phyloP scores from a whole-genome alignment of 2,329 filamentous ascomycete genomes.

The Magnaporthiopsis poae region DNA sequence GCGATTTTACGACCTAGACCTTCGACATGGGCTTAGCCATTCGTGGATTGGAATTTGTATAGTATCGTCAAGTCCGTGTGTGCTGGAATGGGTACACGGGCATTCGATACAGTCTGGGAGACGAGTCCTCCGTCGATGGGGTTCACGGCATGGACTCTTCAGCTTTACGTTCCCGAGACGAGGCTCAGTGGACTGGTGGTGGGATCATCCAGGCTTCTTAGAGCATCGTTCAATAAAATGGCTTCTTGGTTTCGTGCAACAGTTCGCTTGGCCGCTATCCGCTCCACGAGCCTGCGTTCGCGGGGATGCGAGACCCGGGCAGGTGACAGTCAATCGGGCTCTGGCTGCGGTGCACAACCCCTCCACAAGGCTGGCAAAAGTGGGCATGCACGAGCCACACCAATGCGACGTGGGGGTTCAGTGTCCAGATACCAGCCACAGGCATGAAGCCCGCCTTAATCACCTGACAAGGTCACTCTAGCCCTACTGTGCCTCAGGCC shows the following conservation, averaged over 20 bases:
- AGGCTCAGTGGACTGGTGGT: not conserved
- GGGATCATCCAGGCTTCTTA: not conserved
- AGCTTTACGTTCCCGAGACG: not conserved
- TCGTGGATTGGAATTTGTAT: not conserved
- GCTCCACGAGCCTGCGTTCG: not conserved
- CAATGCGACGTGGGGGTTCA: too few species aligned
- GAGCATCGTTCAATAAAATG: not conserved
- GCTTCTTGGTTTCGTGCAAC: not conserved
- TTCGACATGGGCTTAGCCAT: not conserved
- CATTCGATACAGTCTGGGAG: not conserved
- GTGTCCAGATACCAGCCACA: not conserved
- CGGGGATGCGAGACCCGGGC: too few species aligned
- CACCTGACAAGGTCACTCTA: constrained; percentile 7
- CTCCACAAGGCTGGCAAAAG: not conserved
- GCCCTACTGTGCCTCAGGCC: constrained; percentile 8
- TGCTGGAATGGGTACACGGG: not conserved
- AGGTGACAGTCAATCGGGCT: too few species aligned
- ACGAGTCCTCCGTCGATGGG: not conserved
- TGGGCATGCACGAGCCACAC: not conserved
- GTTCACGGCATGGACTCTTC: not conserved
- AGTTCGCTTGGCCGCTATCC: not conserved
- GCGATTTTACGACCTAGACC: not conserved
- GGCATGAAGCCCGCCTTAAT: not conserved
- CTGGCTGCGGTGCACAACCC: not conserved
- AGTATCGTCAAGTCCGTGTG: not conserved